Evolutionary conservation across 768 basidiomycete genomes (phyloP).

Genomic region (Calocybe gangraenosa): DNA sequence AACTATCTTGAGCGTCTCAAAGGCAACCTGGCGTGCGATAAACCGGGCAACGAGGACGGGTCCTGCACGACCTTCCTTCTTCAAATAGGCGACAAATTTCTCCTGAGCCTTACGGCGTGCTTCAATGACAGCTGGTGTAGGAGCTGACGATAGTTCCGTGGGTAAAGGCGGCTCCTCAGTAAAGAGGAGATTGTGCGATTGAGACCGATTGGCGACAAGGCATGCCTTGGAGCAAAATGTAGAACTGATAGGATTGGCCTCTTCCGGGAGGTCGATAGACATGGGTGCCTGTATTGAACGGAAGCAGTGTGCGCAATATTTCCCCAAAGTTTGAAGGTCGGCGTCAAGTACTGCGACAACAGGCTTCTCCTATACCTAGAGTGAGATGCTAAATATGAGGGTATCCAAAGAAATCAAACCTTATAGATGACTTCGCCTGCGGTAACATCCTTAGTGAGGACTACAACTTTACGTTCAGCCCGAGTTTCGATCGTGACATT

Average conservation of each 20-base stretch:
- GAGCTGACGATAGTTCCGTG: slow-evolving; percentile 27
- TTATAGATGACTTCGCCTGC: slow-evolving; percentile 77
- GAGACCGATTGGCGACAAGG: slow-evolving; percentile 46
- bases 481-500: slow-evolving; percentile 59
- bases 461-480: slow-evolving; percentile 46
- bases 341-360: slow-evolving; percentile 66
- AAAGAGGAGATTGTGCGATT: slow-evolving; percentile 71
- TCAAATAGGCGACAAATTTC: slow-evolving; percentile 53
- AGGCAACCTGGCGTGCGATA: slow-evolving; percentile 65
- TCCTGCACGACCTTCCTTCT: slow-evolving; percentile 37
- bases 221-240: slow-evolving; percentile 76
- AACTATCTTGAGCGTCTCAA: slow-evolving; percentile 58
- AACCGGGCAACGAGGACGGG: slow-evolving; percentile 67
- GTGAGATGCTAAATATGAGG: neutral
- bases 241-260: slow-evolving; percentile 48
- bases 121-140: slow-evolving; percentile 29
- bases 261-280: slow-evolving; percentile 37
- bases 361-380: slow-evolving; percentile 59
- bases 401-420: slow-evolving; percentile 30
- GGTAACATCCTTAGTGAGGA: slow-evolving; percentile 63
- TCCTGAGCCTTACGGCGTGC: slow-evolving; percentile 56
- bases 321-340: slow-evolving; percentile 64
- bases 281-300: slow-evolving; percentile 46
- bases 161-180: slow-evolving; percentile 62
- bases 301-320: slow-evolving; percentile 73